Evolutionary conservation across 805 yeast species (phyloP), one percentile per base, ranked within the genome.

Genomic region (Yarrowia sp.): DNA sequence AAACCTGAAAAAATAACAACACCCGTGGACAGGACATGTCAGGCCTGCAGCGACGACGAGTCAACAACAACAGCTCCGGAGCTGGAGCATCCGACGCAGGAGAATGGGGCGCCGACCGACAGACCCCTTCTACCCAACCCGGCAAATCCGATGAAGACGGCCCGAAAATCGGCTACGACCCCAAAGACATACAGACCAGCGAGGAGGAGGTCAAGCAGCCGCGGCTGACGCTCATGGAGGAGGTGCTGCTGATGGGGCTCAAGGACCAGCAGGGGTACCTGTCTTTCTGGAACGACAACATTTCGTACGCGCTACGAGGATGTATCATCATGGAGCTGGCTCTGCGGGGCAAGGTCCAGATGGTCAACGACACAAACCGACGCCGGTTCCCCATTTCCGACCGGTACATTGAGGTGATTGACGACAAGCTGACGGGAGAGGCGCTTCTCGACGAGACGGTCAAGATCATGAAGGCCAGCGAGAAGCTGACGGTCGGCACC

Each of bases 201-300:
- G 71, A 68, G 61, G 82, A 81, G 65, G 83, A 81, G 65, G 75
- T 74, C 14, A 78, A 74, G 65, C 74, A 82, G 66, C 99, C 99
- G 1, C 79, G 85, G 47, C 80, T 95, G 69, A 95, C 99, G 0
- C 78, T 95, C 69, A 92, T 95, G 97, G 99, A 95, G 76, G 99
- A 95, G 77, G 97, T 95, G 7, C 79, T 95, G 69, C 81, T 95
- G 68, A 83, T 95, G 79, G 99, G 99, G 5, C 82, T 95, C 69
- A 92, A 93, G 73, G 98, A 95, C 77, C 89, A 89, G 71, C 98
- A 95, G 76, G 99, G 99, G 11, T 92, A 93, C 75, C 80, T 95
- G 50, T 91, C 97, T 33, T 95, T 95, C 77, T 95, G 99, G 99
- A 95, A 95, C 74, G 99, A 95, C 77, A 92, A 91, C 76, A 92